Evolutionary conservation across 2,329 filamentous ascomycete species (phyloP).

Genomic region (Eutypa lata): DNA sequence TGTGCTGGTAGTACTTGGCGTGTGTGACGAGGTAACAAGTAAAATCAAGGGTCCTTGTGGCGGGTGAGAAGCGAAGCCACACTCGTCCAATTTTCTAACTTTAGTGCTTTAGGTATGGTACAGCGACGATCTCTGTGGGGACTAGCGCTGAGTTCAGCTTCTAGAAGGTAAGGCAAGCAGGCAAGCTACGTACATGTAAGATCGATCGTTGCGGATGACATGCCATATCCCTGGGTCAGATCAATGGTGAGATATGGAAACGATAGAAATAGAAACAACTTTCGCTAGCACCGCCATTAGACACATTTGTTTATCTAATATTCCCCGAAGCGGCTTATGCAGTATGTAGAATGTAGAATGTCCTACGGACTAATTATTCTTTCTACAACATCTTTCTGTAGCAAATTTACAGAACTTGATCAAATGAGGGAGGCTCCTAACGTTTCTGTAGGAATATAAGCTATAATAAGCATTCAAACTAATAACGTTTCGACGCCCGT

Average conservation of each 20-base stretch:
- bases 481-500: too few relatives aligned
- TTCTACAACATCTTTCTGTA: too few relatives aligned
- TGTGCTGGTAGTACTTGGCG: neutral
- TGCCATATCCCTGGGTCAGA: neutral
- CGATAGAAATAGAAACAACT: neutral
- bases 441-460: too few relatives aligned
- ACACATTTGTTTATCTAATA: too few relatives aligned
- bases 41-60: neutral
- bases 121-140: too few relatives aligned
- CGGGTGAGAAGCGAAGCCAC: neutral
- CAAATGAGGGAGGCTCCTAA: neutral
- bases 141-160: neutral
- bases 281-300: neutral
- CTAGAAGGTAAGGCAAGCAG: neutral
- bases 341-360: neutral
- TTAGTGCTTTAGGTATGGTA: too few relatives aligned
- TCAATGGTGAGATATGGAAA: neutral
- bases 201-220: neutral
- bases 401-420: neutral
- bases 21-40: neutral
- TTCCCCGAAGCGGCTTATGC: too few relatives aligned
- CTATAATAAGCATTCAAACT: too few relatives aligned
- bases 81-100: neutral
- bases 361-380: neutral
- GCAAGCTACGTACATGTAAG: neutral